Evolutionary conservation across 2,329 filamentous ascomycete species (phyloP), one percentile per base, ranked within the genome.

Genomic region (Ophiocordyceps camponoti-floridani): DNA sequence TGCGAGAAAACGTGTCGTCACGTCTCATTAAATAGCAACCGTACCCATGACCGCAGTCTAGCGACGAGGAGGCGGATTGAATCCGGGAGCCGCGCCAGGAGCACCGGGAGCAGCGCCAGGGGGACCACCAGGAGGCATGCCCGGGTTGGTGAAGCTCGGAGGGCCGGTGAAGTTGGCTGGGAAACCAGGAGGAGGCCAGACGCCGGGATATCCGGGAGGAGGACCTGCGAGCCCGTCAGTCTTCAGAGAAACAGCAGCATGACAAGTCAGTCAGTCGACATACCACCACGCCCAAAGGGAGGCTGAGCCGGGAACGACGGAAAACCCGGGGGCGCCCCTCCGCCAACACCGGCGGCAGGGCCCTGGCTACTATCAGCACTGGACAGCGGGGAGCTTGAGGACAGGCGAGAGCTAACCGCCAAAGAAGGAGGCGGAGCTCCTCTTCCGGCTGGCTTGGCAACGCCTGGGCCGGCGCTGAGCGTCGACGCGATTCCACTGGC

Each of bases 381-480:
- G 8, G 8, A 23, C 8, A 37, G 27, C 28, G 11, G 19, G 47
- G 38, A 42, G 11, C 11, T 35, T 13, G n/a, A 37, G 43, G 9
- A 35, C 40, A 13, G 13, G 14, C 9, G 30, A 41, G 40, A 12
- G 44, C 71, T 51, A 66, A 77, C 88, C 55, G 86, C 85, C 51
- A 96, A 72, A 45, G 88, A 87, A 23, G 63, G 60, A 55, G 89
- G 75, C 30, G 85, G 60, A 49, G 73, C 68, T 52, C 91, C 91
- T 63, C 91, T 77, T 54, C 91, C 91, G 56, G 88, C 88, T 54
- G 91, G 87, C 59, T 87, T 82, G 51, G 86, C 82, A 52, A 96
- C 86, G 56, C 91, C 91, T 50, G 88, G 84, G 43, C 91, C 91
- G 53, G 86, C 77, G 49, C 81, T 73, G 53, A 95, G 70, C 35